Percentiles rank a stretch among this genome's conserved stretches.
Conservation (phyloP, 768 basidiomycete genomes). For the Phaeotremella skinneri region DNA sequence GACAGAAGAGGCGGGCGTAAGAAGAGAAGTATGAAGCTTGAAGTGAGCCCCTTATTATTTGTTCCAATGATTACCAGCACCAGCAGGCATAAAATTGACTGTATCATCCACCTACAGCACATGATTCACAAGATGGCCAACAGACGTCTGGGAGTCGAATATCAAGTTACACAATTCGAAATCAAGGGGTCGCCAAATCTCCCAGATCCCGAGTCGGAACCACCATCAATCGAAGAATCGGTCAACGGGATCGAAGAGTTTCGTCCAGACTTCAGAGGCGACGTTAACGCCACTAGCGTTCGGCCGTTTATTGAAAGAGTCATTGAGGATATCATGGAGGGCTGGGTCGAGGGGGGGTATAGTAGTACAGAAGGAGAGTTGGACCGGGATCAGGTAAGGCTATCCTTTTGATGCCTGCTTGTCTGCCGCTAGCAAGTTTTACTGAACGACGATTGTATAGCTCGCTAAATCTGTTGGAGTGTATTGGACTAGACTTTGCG, state of each 20-base stretch:
- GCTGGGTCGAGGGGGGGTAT: conserved; percentile 18
- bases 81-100: not conserved
- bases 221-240: conserved; percentile 25
- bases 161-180: conserved; percentile 31
- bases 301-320: conserved; percentile 36
- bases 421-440: not conserved
- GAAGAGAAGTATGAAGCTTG: conserved; percentile 36
- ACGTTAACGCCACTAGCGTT: conserved; percentile 19
- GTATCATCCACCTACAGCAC: conserved; percentile 24
- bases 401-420: not conserved
- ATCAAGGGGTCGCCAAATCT: conserved; percentile 27
- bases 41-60: conserved; percentile 18
- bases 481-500: conserved; percentile 39
- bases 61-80: not conserved
- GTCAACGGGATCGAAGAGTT: conserved; percentile 35
- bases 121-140: conserved; percentile 45
- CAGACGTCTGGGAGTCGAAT: conserved; percentile 42
- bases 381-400: conserved; percentile 21
- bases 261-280: conserved; percentile 36
- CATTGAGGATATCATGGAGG: conserved; percentile 25
- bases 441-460: no score
- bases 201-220: conserved; percentile 26
- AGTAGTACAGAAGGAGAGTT: conserved; percentile 19
- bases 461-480: conserved; percentile 31
- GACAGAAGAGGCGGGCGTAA: conserved; percentile 19